Conservation (phyloP, 148 eudicot genomes). For the Nepenthes mirabilis region DNA sequence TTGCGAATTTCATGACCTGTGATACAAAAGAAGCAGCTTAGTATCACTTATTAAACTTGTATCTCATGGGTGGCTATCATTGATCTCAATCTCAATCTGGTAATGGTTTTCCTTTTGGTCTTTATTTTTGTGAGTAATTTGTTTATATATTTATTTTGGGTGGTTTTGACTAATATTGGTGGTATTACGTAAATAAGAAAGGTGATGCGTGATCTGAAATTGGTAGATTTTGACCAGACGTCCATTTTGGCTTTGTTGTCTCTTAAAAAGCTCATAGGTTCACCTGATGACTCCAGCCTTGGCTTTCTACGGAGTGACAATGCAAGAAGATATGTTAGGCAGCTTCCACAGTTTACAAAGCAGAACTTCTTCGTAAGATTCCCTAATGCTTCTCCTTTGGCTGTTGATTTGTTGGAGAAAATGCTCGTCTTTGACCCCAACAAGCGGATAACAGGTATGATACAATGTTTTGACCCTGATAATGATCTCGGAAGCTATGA, state of each 20-base stretch:
- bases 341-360: slow-evolving; percentile 72
- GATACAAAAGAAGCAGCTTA: too few species aligned
- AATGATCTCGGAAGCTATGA: background rate
- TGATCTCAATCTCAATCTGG: too few species aligned
- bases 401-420: slow-evolving; percentile 77
- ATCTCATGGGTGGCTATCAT: too few species aligned
- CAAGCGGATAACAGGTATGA: slow-evolving; percentile 75
- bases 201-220: background rate
- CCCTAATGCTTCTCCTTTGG: slow-evolving; percentile 60
- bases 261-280: slow-evolving; percentile 68
- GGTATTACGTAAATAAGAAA: background rate
- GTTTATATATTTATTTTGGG: background rate
- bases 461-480: slow-evolving; percentile 6
- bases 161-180: background rate
- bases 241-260: slow-evolving; percentile 9
- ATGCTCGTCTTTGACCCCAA: slow-evolving; percentile 94
- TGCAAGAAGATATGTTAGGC: slow-evolving; percentile 79
- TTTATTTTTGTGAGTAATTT: background rate
- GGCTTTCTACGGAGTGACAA: slow-evolving; percentile 73
- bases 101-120: too few species aligned
- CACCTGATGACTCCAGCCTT: slow-evolving; percentile 88
- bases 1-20: too few species aligned
- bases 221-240: slow-evolving; percentile 2
- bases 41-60: too few species aligned
- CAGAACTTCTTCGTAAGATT: slow-evolving; percentile 63